phyloP scores from a whole-genome alignment of 2,329 filamentous ascomycete species.

The Cladobotryum mycophilum region DNA sequence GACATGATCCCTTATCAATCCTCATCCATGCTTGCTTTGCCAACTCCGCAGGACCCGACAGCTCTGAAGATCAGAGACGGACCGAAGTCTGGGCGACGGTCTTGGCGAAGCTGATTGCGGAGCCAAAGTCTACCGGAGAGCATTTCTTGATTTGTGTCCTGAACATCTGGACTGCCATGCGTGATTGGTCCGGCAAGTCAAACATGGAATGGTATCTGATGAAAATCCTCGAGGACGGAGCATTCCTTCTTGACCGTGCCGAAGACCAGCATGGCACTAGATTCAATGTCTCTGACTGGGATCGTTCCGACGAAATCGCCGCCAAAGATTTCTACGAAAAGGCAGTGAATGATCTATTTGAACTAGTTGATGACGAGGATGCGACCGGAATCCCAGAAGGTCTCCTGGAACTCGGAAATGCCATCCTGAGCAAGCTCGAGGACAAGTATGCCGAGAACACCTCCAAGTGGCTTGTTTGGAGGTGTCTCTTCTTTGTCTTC shows the following conservation, averaged over 20 bases:
- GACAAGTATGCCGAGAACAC: constrained; percentile 66
- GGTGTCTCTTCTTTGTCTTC: constrained; percentile 89
- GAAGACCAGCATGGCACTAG: constrained; percentile 70
- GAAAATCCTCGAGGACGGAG: constrained; percentile 87
- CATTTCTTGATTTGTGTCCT: constrained; percentile 78
- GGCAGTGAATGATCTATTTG: constrained; percentile 75
- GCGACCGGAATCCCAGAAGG: constrained; percentile 80
- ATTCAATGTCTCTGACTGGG: constrained; percentile 65
- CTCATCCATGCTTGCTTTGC: constrained; percentile 86
- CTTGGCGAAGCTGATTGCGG: constrained; percentile 74
- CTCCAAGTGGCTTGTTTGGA: constrained; percentile 76
- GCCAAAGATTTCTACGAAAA: constrained; percentile 84
- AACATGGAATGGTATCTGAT: constrained; percentile 93
- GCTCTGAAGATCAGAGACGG: constrained; percentile 70
- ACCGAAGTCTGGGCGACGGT: constrained; percentile 84
- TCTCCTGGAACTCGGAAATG: constrained; percentile 76
- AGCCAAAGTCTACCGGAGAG: constrained; percentile 69
- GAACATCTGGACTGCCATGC: constrained; percentile 79
- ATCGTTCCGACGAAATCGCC: constrained; percentile 71
- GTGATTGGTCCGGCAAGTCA: constrained; percentile 81
- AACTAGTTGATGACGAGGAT: constrained; percentile 78
- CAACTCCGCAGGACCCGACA: constrained; percentile 75
- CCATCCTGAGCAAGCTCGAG: constrained; percentile 72
- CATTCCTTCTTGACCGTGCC: constrained; percentile 80
- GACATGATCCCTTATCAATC: constrained; percentile 78